Conservation (phyloP, 345 rosid genomes). For the Euphorbia peplus region DNA sequence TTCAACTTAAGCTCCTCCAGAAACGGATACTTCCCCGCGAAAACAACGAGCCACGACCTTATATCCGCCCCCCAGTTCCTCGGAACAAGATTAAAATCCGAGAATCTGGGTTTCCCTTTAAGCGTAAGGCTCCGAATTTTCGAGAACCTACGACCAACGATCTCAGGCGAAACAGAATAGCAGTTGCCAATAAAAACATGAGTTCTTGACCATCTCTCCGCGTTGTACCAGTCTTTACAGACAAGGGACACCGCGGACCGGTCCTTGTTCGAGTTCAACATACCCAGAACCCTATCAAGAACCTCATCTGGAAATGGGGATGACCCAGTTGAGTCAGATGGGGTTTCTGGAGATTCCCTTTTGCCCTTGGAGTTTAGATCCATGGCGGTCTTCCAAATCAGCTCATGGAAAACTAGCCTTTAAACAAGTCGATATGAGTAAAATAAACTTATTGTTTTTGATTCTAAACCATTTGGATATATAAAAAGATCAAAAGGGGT, state of each 20-base stretch:
- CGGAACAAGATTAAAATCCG: constrained; percentile 69
- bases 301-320: constrained; percentile 60
- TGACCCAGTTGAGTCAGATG: constrained; percentile 18
- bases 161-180: constrained; percentile 63
- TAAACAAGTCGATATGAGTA: too few relatives aligned
- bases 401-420: too few relatives aligned
- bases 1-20: constrained; percentile 63
- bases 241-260: constrained; percentile 62
- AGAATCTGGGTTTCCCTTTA: constrained; percentile 70
- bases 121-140: constrained; percentile 51
- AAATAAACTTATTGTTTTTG: too few relatives aligned
- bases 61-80: constrained; percentile 68
- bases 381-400: constrained; percentile 4
- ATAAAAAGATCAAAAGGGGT: too few relatives aligned
- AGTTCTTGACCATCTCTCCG: constrained; percentile 59
- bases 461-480: too few relatives aligned
- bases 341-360: constrained; percentile 21
- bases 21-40: constrained; percentile 47
- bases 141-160: constrained; percentile 52
- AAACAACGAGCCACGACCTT: constrained; percentile 51
- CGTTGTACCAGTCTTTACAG: constrained; percentile 61
- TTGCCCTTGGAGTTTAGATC: constrained; percentile 31
- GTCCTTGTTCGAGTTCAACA: constrained; percentile 45
- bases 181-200: constrained; percentile 70
- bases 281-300: constrained; percentile 49